These are phyloP conservation scores for Lunasporangiospora selenospora DNA, from an alignment of 192 early-diverging fungal species.

Conservation along the genomic window DNA sequence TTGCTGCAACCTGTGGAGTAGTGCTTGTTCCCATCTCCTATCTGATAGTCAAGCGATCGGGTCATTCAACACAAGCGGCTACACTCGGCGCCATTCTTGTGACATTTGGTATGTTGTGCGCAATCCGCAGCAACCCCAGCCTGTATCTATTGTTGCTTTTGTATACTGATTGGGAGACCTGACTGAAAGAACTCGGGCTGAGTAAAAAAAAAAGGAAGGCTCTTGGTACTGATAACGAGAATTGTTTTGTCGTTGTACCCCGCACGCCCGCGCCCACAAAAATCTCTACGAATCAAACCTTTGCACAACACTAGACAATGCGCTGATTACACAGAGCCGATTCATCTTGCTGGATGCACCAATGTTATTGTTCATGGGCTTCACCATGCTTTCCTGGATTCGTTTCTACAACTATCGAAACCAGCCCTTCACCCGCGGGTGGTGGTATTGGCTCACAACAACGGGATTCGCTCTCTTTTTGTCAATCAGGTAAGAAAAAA, in stretches of 20 bases:
- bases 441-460: slow-evolving; percentile 88
- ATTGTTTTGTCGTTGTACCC: too few species aligned
- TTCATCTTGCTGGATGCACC: slow-evolving; percentile 92
- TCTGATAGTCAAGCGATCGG: slow-evolving; percentile 80
- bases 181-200: too few species aligned
- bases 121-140: too few species aligned
- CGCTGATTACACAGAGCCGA: slow-evolving; percentile 88
- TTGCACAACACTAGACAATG: slow-evolving; percentile 85
- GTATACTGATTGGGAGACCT: too few species aligned
- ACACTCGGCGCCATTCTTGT: slow-evolving; percentile 81
- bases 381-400: slow-evolving; percentile 84
- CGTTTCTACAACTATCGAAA: slow-evolving; percentile 81
- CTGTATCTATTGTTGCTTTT: too few species aligned
- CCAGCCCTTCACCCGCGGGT: slow-evolving; percentile 76
- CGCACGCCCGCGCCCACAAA: too few species aligned
- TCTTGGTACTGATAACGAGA: too few species aligned
- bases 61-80: slow-evolving; percentile 77
- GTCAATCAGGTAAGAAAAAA: slow-evolving; percentile 45
- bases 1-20: slow-evolving; percentile 80
- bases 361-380: slow-evolving; percentile 86
- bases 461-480: slow-evolving; percentile 84
- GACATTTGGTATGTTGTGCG: slow-evolving; percentile 71
- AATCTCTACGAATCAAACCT: too few species aligned
- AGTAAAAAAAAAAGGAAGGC: too few species aligned
- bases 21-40: slow-evolving; percentile 84